phyloP scores from a whole-genome alignment of 805 yeast genomes.

The Myxozyma melibiosi region DNA sequence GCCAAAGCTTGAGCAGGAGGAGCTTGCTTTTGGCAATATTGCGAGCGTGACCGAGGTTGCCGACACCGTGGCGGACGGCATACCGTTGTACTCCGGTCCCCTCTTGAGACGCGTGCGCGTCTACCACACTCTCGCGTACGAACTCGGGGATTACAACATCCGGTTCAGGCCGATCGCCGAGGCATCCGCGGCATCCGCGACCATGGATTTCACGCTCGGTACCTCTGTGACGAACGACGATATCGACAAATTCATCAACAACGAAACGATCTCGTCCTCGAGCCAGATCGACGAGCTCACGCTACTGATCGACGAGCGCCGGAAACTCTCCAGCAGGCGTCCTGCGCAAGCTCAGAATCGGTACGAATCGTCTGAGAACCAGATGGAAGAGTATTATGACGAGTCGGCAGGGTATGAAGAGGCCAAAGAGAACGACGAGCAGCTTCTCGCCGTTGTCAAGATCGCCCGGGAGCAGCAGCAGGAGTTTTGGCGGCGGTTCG shows the following conservation, averaged over 20 bases:
- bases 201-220: background rate
- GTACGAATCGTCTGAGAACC: too few relatives aligned
- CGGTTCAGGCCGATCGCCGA: too few relatives aligned
- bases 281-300: background rate
- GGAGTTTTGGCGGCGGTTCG: conserved; percentile 28
- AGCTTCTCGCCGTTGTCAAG: background rate
- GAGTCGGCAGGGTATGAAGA: background rate
- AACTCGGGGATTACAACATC: background rate
- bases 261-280: conserved; percentile 1
- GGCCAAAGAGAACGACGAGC: background rate
- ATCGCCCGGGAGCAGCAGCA: conserved; percentile 11
- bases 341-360: too few relatives aligned
- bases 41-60: background rate
- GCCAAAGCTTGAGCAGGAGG: conserved; percentile 3
- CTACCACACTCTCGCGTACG: background rate
- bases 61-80: background rate
- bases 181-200: too few relatives aligned
- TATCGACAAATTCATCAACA: background rate
- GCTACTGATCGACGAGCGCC: background rate
- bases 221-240: background rate
- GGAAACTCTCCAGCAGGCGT: too few relatives aligned
- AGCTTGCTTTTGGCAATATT: background rate
- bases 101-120: conserved; percentile 4
- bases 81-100: conserved; percentile 11
- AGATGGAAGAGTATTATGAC: background rate